Evolutionary conservation across 768 basidiomycete genomes (phyloP).

Genomic region (Mycena rebaudengoi): DNA sequence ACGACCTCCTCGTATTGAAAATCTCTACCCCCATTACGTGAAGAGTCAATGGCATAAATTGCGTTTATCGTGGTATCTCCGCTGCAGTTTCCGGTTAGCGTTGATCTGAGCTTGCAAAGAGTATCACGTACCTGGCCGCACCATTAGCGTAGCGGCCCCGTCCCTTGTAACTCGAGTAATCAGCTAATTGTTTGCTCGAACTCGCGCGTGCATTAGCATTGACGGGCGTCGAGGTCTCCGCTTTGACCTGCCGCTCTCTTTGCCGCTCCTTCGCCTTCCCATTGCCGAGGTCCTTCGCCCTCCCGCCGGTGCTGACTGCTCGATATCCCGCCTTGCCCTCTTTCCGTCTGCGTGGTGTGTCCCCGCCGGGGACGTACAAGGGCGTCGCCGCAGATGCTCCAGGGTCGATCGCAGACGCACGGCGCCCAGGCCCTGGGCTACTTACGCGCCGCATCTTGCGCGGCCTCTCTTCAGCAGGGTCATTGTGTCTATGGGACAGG

Average conservation of each 20-base stretch:
- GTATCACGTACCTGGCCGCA: constrained; percentile 3
- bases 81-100: no score
- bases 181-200: constrained; percentile 23
- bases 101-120: neutral
- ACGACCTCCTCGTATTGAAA: constrained; percentile 68
- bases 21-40: constrained; percentile 56
- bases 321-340: neutral
- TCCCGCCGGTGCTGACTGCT: constrained; percentile 1
- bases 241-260: neutral
- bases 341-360: constrained; percentile 19
- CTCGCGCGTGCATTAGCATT: constrained; percentile 18
- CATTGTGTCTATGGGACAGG: neutral
- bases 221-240: constrained; percentile 10
- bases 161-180: constrained; percentile 41
- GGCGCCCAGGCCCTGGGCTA: constrained; percentile 10
- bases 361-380: constrained; percentile 19
- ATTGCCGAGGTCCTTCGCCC: neutral
- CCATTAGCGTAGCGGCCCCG: constrained; percentile 48
- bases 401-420: neutral
- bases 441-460: constrained; percentile 20
- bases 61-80: constrained; percentile 50
- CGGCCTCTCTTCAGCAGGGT: constrained; percentile 4
- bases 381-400: constrained; percentile 19
- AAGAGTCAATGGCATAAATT: constrained; percentile 58
- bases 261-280: neutral